phyloP scores from a whole-genome alignment of 345 rosid genomes.

The Dipteronia dyeriana region DNA sequence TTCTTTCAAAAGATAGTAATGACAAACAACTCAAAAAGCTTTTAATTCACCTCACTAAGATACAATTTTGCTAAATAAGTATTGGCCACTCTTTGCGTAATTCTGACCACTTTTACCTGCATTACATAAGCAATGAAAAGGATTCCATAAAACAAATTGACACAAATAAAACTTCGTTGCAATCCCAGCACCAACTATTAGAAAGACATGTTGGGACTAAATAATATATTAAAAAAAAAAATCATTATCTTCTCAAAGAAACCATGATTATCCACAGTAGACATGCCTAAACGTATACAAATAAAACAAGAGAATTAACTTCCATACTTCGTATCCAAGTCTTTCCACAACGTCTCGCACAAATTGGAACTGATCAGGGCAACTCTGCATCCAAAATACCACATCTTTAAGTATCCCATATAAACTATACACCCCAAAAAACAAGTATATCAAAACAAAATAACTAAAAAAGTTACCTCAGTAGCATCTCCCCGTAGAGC shows the following conservation, averaged over 20 bases:
- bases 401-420: conserved; percentile 2
- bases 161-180: neutral
- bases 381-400: conserved; percentile 44
- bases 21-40: conserved; percentile 19
- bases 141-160: neutral
- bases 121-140: conserved; percentile 13
- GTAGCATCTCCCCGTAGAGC: conserved; percentile 34
- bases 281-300: conserved; percentile 4
- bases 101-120: conserved; percentile 87
- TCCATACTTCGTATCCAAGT: conserved; percentile 71
- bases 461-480: conserved; percentile 43
- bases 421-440: neutral
- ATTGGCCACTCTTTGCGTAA: conserved; percentile 68
- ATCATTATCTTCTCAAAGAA: neutral
- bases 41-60: conserved; percentile 64
- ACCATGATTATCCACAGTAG: neutral
- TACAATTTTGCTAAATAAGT: conserved; percentile 69
- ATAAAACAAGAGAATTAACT: conserved; percentile 10
- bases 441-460: neutral
- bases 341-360: conserved; percentile 53
- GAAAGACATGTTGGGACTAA: neutral
- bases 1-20: conserved; percentile 6
- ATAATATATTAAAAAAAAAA: neutral
- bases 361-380: conserved; percentile 76
- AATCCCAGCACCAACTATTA: neutral